Evolutionary conservation across 202 grass and related monocot species (phyloP).

Genomic region (Alloteropsis angusta): DNA sequence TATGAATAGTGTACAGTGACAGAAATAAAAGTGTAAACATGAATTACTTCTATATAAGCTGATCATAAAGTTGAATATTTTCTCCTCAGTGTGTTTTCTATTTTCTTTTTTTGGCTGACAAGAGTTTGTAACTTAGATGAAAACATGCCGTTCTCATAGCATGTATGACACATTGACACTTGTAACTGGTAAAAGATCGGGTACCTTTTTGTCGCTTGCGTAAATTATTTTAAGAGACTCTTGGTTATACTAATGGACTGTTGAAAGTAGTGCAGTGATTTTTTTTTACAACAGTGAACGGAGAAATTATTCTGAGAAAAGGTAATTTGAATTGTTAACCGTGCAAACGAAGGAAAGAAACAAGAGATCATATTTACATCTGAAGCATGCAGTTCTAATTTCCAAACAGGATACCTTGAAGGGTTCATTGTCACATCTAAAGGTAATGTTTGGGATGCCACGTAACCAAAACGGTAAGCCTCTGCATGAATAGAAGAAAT

Average conservation of each 20-base stretch:
- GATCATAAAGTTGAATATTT: background rate
- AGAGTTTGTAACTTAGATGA: slow-evolving; percentile 1
- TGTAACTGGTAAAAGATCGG: background rate
- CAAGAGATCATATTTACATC: background rate
- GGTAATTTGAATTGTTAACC: background rate
- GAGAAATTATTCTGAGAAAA: background rate
- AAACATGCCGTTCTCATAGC: background rate
- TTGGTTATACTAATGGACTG: background rate
- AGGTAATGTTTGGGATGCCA: slow-evolving; percentile 46
- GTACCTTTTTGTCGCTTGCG: background rate
- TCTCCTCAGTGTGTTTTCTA: background rate
- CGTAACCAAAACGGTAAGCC: slow-evolving; percentile 74
- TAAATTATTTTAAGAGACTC: background rate
- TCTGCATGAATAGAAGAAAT: slow-evolving; percentile 37
- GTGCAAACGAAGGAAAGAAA: background rate
- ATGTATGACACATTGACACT: background rate
- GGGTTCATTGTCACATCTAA: slow-evolving; percentile 57
- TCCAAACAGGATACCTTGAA: slow-evolving; percentile 59
- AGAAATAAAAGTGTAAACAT: background rate
- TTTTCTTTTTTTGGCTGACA: background rate
- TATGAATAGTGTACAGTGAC: background rate
- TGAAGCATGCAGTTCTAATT: background rate
- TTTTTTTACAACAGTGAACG: background rate
- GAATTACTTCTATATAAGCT: background rate
- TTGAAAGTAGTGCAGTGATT: background rate